Evolutionary conservation across 2,329 filamentous ascomycete species (phyloP), one percentile per base, ranked within the genome.

Genomic region (Microdochium bolleyi): DNA sequence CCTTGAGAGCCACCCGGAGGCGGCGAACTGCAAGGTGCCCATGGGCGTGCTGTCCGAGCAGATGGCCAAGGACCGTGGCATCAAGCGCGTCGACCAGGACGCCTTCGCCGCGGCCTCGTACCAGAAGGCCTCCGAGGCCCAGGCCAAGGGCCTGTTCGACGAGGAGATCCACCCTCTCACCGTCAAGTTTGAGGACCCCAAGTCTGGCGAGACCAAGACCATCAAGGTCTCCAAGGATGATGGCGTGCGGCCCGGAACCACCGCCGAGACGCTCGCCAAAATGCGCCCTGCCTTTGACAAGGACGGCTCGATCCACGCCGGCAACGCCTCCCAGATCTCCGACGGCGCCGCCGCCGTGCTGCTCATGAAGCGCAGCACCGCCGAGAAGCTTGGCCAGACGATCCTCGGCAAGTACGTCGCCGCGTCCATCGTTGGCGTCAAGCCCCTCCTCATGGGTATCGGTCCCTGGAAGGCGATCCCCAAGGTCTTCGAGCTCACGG

Each of bases 381-480:
- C 94, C 49, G 86, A 96, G 77, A 81, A 82, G 60, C 86, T 97
- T 16, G 89, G 89, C 54, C 92, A 96, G 76, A 80, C 79, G 53
- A 90, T 97, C 71, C 74, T 97, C 24, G 94, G 92, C 71, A 97
- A 96, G 78, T 96, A 87, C 70, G 90, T 96, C 24, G 78, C 87
- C 49, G 88, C 90, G 41, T 87, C 87, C 54, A 77, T 96, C 51
- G 90, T 92, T 49, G 94, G 94, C 61, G 91, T 97, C 54, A 84
- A 89, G 66, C 94, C 94, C 44, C 80, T 96, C 53, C 85, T 97
- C 61, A 97, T 99, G 94, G 94, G 94, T 57, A 79, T 96, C 60
- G 94, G 94, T 1, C 94, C 94, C 50, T 96, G 90, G 83, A 92
- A 92, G 72, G 92, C 94, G 53, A 97, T 99, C 64, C 94, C 94